These are phyloP conservation scores for Blastocystis sp. DNA, from an alignment of 352 stramenopile genomes.

Conservation along the genomic window DNA sequence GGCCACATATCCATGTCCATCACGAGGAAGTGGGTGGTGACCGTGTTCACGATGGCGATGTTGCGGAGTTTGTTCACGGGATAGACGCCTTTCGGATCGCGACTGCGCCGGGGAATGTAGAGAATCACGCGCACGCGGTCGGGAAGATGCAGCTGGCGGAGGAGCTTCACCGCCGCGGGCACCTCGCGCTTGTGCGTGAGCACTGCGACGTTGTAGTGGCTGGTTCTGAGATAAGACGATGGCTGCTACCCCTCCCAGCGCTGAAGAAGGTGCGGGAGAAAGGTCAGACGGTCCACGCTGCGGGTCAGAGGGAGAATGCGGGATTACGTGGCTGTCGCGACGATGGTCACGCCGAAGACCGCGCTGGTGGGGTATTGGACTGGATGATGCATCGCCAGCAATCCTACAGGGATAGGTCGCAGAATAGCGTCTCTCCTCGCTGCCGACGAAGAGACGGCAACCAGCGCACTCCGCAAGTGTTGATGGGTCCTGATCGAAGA, in stretches of 20 bases:
- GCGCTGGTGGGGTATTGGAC: not conserved
- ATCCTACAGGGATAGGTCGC: conserved; percentile 8
- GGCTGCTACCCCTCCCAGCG: not conserved
- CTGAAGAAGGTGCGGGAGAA: not conserved
- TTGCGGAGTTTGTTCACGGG: conserved; percentile 53
- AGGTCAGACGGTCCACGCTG: conserved; percentile 14
- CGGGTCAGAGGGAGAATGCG: not conserved
- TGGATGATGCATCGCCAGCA: not conserved
- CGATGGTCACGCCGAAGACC: conserved; percentile 13
- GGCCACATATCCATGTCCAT: conserved; percentile 57
- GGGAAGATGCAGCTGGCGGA: not conserved
- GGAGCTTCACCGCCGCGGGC: not conserved
- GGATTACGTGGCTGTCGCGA: not conserved
- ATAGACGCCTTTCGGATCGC: not conserved
- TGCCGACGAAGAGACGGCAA: conserved; percentile 21
- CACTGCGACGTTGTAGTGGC: not conserved
- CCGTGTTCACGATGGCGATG: conserved; percentile 43
- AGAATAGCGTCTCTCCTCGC: not conserved
- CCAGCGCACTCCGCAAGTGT: not conserved
- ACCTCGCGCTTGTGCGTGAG: not conserved
- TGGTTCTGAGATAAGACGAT: not conserved
- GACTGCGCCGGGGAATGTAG: not conserved
- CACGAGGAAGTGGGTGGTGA: conserved; percentile 43
- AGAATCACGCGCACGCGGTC: conserved; percentile 1
- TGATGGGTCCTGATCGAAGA: not conserved